Percentiles rank a stretch among this genome's conserved stretches.
These are phyloP conservation scores for Mycena albidolilacea DNA, from an alignment of 768 basidiomycete species.

Conservation along the genomic window DNA sequence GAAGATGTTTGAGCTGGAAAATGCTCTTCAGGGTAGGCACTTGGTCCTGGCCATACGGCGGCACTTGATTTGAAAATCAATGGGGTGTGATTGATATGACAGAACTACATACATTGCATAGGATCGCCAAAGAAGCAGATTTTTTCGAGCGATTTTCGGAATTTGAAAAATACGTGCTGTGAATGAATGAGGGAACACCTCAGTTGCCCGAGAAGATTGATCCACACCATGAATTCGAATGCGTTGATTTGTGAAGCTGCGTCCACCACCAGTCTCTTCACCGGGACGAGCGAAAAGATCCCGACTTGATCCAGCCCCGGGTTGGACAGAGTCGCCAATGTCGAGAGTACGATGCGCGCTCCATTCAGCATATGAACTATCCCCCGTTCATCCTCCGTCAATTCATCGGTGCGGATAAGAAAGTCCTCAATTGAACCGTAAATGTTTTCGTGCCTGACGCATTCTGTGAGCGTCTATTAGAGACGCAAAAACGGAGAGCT, in stretches of 20 bases:
- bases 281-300: background rate
- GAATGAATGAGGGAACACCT: constrained; percentile 39
- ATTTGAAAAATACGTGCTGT: background rate
- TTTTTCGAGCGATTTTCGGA: too few species aligned
- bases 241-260: constrained; percentile 70
- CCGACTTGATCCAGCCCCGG: too few species aligned
- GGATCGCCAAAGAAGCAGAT: too few species aligned
- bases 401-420: background rate
- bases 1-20: constrained; percentile 62
- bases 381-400: background rate
- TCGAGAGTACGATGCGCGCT: background rate
- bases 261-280: constrained; percentile 61
- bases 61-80: too few species aligned
- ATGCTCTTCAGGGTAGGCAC: constrained; percentile 55
- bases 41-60: too few species aligned
- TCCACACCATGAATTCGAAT: constrained; percentile 61
- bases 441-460: background rate
- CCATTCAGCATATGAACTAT: background rate
- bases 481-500: background rate
- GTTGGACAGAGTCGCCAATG: too few species aligned
- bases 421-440: background rate
- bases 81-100: too few species aligned
- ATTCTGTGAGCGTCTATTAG: background rate
- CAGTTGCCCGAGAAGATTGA: constrained; percentile 51
- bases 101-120: too few species aligned